Evolutionary conservation across 805 yeast genomes (phyloP).

Genomic region (Debaryomyces tyrocola): DNA sequence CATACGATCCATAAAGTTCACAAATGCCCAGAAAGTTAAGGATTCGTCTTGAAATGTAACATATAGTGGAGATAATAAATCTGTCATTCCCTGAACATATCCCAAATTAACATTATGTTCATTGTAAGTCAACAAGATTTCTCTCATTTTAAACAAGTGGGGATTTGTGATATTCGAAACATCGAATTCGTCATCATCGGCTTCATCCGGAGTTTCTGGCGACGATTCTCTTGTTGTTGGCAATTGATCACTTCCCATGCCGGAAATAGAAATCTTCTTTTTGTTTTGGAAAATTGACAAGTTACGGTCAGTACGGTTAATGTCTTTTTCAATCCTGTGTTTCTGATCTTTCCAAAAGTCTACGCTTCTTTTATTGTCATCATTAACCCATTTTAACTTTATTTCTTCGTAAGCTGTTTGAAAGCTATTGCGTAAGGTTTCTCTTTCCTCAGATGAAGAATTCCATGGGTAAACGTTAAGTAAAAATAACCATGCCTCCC

Average conservation of each 20-base stretch:
- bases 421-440: constrained; percentile 54
- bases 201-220: constrained; percentile 35
- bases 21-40: constrained; percentile 85
- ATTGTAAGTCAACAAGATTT: constrained; percentile 82
- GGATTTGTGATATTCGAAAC: constrained; percentile 69
- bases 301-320: constrained; percentile 85
- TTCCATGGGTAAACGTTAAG: constrained; percentile 90
- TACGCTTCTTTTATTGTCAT: constrained; percentile 48
- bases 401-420: constrained; percentile 61
- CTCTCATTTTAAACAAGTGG: constrained; percentile 69
- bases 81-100: constrained; percentile 98
- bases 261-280: constrained; percentile 31
- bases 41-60: constrained; percentile 65
- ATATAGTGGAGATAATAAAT: constrained; percentile 83
- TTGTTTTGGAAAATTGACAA: constrained; percentile 57
- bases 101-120: constrained; percentile 83
- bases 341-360: constrained; percentile 89
- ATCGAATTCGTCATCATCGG: constrained; percentile 51
- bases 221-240: constrained; percentile 20
- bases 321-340: constrained; percentile 88
- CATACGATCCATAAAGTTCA: constrained; percentile 88
- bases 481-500: constrained; percentile 83
- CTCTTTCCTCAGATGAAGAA: constrained; percentile 67
- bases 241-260: constrained; percentile 21
- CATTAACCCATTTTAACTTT: constrained; percentile 67